Percentiles rank a stretch among this genome's conserved stretches.
phyloP scores from a whole-genome alignment of 192 early-diverging fungal species.

The Cetraspora pellucida region DNA sequence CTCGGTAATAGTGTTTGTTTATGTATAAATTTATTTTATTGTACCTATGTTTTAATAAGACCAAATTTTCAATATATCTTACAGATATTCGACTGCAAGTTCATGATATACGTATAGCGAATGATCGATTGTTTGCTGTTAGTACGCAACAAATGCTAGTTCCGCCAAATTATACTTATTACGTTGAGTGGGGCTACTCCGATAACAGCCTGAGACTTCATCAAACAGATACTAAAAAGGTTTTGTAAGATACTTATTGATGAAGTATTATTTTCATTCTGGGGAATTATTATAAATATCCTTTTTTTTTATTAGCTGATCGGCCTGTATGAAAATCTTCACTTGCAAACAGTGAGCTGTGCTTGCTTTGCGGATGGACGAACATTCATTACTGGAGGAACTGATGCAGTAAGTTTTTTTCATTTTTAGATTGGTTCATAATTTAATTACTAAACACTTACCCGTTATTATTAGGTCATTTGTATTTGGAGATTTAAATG shows the following conservation, averaged over 20 bases:
- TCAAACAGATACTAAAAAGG: slow-evolving; percentile 54
- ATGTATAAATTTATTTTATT: background rate
- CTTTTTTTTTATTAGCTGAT: slow-evolving; percentile 30
- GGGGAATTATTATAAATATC: background rate
- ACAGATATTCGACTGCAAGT: slow-evolving; percentile 57
- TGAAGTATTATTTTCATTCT: background rate
- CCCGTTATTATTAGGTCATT: slow-evolving; percentile 47
- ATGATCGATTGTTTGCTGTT: slow-evolving; percentile 44
- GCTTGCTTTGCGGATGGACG: slow-evolving; percentile 62
- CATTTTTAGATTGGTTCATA: background rate
- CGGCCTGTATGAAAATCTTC: slow-evolving; percentile 63
- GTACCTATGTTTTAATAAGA: background rate
- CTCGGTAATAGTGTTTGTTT: slow-evolving; percentile 42
- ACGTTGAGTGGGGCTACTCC: slow-evolving; percentile 67
- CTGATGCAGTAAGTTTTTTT: slow-evolving; percentile 49
- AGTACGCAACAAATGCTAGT: slow-evolving; percentile 48
- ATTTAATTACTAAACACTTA: slow-evolving; percentile 14
- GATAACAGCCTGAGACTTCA: slow-evolving; percentile 62
- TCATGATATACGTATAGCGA: slow-evolving; percentile 48
- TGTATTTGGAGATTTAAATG: slow-evolving; percentile 61
- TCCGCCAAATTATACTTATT: slow-evolving; percentile 49
- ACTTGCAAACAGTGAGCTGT: slow-evolving; percentile 58
- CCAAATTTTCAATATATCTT: background rate
- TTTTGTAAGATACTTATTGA: slow-evolving; percentile 13
- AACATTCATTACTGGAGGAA: slow-evolving; percentile 63